A percentile compares a stretch with the other conserved stretches of the same genome.
Evolutionary conservation across 257 asterid genomes (phyloP).

Genomic region (Apocynum venetum): DNA sequence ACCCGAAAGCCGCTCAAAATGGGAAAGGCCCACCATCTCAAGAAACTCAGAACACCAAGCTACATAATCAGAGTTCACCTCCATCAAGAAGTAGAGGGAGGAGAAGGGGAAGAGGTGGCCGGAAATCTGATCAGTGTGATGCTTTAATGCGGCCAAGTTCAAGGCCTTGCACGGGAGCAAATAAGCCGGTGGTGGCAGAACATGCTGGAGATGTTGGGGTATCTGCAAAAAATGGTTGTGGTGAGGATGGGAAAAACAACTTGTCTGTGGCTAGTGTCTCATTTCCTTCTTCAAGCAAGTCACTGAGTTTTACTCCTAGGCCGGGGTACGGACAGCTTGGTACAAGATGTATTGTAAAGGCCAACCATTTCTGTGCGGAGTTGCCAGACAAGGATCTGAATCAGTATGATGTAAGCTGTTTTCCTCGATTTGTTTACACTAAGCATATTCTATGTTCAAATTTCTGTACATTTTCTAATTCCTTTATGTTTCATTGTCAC

Average conservation of each 20-base stretch:
- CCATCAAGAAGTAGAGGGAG: constrained; percentile 75
- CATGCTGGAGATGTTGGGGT: constrained; percentile 27
- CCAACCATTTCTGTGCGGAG: constrained; percentile 94
- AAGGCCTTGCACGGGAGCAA: constrained; percentile 73
- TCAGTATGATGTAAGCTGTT: constrained; percentile 87
- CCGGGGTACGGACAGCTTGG: constrained; percentile 96
- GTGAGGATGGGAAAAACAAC: constrained; percentile 20
- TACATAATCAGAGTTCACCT: constrained; percentile 50
- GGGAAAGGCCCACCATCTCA: constrained; percentile 58
- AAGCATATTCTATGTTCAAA: constrained; percentile 6
- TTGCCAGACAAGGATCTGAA: constrained; percentile 90
- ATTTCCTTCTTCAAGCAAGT: constrained; percentile 73
- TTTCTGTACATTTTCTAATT: constrained; percentile 16
- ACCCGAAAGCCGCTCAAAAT: constrained; percentile 46
- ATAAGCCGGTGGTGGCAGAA: constrained; percentile 37
- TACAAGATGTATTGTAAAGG: constrained; percentile 91
- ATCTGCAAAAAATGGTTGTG: constrained; percentile 23
- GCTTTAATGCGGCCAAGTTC: constrained; percentile 77
- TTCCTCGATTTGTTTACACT: constrained; percentile 12
- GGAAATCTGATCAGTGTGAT: constrained; percentile 83
- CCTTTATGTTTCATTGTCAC: constrained; percentile 27
- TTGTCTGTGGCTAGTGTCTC: constrained; percentile 32
- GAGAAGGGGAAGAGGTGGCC: constrained; percentile 77
- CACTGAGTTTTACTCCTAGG: constrained; percentile 67
- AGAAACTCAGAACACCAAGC: constrained; percentile 49